phyloP scores from a whole-genome alignment of 106 monocot species.

The Dioscorea alata region DNA sequence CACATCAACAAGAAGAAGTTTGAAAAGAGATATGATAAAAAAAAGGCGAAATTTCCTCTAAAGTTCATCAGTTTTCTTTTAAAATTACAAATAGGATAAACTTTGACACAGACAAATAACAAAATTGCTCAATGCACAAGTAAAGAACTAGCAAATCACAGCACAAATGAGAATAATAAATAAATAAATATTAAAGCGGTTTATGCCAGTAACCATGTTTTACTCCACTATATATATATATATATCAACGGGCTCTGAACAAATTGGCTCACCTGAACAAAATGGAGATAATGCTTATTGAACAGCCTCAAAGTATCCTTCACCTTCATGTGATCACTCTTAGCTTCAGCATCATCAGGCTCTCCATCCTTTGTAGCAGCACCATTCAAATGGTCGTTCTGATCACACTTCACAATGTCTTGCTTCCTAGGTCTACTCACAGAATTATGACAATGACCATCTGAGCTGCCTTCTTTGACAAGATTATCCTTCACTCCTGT shows the following conservation, averaged over 20 bases:
- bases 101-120: background rate
- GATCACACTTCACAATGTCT: too few species aligned
- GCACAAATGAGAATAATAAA: background rate
- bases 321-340: constrained; percentile 34
- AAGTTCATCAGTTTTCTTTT: background rate
- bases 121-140: background rate
- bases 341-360: background rate
- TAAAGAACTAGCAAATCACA: constrained; percentile 2
- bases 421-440: background rate
- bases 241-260: background rate
- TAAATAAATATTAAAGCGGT: background rate
- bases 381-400: background rate
- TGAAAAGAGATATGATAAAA: too few species aligned
- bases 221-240: background rate
- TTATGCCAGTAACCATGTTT: background rate
- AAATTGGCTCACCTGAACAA: constrained; percentile 34
- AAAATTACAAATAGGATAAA: background rate
- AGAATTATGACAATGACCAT: background rate
- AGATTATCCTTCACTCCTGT: background rate
- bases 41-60: too few species aligned
- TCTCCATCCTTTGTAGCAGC: background rate
- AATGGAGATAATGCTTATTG: constrained; percentile 38
- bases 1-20: too few species aligned
- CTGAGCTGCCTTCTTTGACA: background rate
- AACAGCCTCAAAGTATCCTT: constrained; percentile 42